These are phyloP conservation scores for Ophiostoma novo-ulmi DNA, from an alignment of 2,329 filamentous ascomycete genomes.

Conservation along the genomic window DNA sequence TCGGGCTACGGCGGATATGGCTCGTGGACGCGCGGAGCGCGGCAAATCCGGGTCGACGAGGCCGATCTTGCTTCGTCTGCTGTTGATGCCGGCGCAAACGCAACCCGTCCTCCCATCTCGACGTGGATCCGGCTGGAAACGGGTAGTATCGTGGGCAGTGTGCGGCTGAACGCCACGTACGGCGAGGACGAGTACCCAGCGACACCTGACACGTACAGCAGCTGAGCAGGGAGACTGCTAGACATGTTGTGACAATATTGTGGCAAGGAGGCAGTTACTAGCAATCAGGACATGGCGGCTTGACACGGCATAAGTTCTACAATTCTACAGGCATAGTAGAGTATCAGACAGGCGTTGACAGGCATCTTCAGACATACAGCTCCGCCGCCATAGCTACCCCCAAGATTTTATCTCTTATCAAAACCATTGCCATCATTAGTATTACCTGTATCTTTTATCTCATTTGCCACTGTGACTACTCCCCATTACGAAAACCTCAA, in stretches of 20 bases:
- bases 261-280: background rate
- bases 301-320: background rate
- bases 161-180: slow-evolving; percentile 49
- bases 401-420: background rate
- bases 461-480: background rate
- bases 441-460: background rate
- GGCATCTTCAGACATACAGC: background rate
- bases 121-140: slow-evolving; percentile 51
- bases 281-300: background rate
- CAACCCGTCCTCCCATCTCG: slow-evolving; percentile 33
- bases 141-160: slow-evolving; percentile 40
- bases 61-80: slow-evolving; percentile 27
- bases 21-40: slow-evolving; percentile 54
- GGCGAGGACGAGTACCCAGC: slow-evolving; percentile 43
- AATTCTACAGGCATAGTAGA: background rate
- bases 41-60: slow-evolving; percentile 22
- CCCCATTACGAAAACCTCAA: background rate
- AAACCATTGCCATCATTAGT: background rate
- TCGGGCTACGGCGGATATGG: slow-evolving; percentile 68
- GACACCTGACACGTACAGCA: slow-evolving; percentile 29
- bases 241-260: background rate
- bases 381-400: slow-evolving; percentile 3
- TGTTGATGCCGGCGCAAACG: background rate
- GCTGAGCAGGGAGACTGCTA: background rate
- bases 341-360: background rate